Evolutionary conservation across 352 stramenopile genomes (phyloP).

Genomic region (Pythium brachiatum): DNA sequence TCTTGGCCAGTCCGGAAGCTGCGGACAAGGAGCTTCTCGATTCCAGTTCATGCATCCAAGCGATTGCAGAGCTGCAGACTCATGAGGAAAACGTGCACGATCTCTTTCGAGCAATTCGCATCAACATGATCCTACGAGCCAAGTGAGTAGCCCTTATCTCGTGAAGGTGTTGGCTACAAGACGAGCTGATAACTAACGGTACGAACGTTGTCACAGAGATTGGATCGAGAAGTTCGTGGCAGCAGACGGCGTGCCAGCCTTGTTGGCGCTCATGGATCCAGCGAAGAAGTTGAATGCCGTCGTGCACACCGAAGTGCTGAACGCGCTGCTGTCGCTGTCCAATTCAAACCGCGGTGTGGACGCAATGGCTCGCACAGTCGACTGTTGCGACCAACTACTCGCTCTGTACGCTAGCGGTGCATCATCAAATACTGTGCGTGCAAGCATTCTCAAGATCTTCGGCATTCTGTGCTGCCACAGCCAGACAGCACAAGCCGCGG

Average conservation of each 20-base stretch:
- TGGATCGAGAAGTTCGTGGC: conserved; percentile 59
- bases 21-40: conserved; percentile 48
- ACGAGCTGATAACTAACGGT: conserved; percentile 16
- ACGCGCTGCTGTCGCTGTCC: conserved; percentile 48
- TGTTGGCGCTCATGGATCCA: conserved; percentile 38
- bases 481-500: conserved; percentile 22
- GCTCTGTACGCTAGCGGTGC: conserved; percentile 11
- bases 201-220: conserved; percentile 23
- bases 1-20: conserved; percentile 28
- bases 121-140: conserved; percentile 55
- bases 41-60: conserved; percentile 45
- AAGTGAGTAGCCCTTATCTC: conserved; percentile 27
- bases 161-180: background rate
- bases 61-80: conserved; percentile 37
- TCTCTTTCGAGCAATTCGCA: conserved; percentile 56
- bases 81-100: conserved; percentile 38
- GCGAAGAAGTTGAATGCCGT: conserved; percentile 23
- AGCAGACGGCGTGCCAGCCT: conserved; percentile 37
- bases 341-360: conserved; percentile 29
- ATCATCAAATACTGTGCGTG: conserved; percentile 22
- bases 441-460: conserved; percentile 35
- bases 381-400: conserved; percentile 32
- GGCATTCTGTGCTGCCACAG: conserved; percentile 36
- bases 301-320: conserved; percentile 40
- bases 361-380: conserved; percentile 31